phyloP scores from a whole-genome alignment of 2,329 filamentous ascomycete genomes.

The Microcyclosporella mali region DNA sequence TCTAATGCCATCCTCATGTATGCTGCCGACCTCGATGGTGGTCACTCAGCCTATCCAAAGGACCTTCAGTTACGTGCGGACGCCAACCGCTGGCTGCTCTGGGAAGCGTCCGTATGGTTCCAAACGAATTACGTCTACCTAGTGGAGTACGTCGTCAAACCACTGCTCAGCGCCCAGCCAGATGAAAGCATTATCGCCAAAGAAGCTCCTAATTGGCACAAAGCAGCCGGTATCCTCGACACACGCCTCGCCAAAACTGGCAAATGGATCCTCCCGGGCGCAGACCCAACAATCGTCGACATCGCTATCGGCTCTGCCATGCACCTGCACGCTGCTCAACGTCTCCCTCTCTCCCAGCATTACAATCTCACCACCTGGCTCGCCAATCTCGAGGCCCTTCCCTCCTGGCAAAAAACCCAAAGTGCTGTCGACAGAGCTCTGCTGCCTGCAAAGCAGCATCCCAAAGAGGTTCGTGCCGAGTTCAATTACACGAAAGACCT shows the following conservation, averaged over 20 bases:
- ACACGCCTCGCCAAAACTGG: constrained; percentile 31
- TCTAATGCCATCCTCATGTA: constrained; percentile 41
- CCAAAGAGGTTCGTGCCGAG: constrained; percentile 34
- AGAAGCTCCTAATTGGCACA: constrained; percentile 33
- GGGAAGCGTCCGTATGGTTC: constrained; percentile 40
- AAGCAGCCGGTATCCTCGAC: constrained; percentile 35
- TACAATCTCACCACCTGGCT: constrained; percentile 36
- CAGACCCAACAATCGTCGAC: constrained; percentile 38
- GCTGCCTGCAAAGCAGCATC: constrained; percentile 25
- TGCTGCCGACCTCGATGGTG: constrained; percentile 32
- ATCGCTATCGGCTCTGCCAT: constrained; percentile 37
- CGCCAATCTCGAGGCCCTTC: constrained; percentile 34
- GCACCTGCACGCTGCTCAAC: constrained; percentile 33
- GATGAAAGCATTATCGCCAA: constrained; percentile 33
- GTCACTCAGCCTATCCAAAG: constrained; percentile 33
- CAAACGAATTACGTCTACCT: constrained; percentile 37
- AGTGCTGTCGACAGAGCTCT: constrained; percentile 35
- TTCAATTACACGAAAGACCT: constrained; percentile 45
- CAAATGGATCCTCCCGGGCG: constrained; percentile 34
- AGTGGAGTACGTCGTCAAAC: constrained; percentile 38
- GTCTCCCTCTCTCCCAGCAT: constrained; percentile 36
- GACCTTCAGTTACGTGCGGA: constrained; percentile 36
- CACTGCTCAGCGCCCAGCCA: constrained; percentile 33
- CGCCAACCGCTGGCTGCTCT: constrained; percentile 39
- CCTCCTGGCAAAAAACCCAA: constrained; percentile 38